Conservation (phyloP, 352 stramenopile genomes). For the Saprolegnia diclina region DNA sequence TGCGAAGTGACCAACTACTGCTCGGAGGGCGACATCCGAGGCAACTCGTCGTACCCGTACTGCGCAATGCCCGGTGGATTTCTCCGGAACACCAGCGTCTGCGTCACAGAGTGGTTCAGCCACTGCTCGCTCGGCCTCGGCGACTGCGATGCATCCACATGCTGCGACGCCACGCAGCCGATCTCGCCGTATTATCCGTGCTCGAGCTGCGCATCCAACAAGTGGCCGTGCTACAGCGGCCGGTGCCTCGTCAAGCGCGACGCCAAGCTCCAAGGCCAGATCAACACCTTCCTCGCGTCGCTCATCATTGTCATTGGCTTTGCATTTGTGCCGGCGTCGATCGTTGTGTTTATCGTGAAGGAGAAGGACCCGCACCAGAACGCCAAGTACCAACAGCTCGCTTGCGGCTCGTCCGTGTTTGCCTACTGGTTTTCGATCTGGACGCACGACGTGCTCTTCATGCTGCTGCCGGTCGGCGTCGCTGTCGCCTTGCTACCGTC, state of each 20-base stretch:
- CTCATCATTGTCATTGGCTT: conserved; percentile 65
- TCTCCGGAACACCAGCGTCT: background rate
- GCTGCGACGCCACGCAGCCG: conserved; percentile 36
- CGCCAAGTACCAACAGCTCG: conserved; percentile 56
- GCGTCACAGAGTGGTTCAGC: conserved; percentile 28
- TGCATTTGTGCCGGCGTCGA: conserved; percentile 54
- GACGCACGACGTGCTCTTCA: conserved; percentile 48
- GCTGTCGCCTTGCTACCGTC: conserved; percentile 39
- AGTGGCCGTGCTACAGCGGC: conserved; percentile 25
- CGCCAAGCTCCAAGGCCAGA: conserved; percentile 52
- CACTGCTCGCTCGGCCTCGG: conserved; percentile 42
- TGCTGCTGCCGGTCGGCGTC: conserved; percentile 37
- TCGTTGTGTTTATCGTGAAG: conserved; percentile 57
- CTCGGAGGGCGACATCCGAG: background rate
- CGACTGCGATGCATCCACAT: conserved; percentile 36
- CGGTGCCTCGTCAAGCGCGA: conserved; percentile 45
- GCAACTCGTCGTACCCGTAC: conserved; percentile 3
- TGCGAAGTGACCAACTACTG: conserved; percentile 3
- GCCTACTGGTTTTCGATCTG: conserved; percentile 61
- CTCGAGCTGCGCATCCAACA: conserved; percentile 13
- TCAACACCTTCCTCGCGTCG: conserved; percentile 57
- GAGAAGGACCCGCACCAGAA: conserved; percentile 66
- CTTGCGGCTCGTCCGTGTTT: conserved; percentile 43
- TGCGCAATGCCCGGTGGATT: background rate
- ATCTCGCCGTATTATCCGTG: conserved; percentile 39